phyloP scores from a whole-genome alignment of 1,284 basidiomycete species.

The Exobasidium rhododendri region DNA sequence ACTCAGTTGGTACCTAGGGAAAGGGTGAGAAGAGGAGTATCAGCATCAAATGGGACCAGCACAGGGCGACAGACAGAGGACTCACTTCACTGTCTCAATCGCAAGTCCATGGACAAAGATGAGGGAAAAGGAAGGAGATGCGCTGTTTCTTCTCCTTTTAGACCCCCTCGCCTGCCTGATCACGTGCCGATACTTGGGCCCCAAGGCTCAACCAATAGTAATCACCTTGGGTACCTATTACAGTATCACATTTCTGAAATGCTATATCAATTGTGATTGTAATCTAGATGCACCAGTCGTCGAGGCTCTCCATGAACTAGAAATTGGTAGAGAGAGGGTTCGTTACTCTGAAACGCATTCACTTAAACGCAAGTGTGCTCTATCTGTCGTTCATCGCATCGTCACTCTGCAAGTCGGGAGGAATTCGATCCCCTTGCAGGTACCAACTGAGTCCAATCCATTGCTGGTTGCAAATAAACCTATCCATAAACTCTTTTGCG shows the following conservation, averaged over 20 bases:
- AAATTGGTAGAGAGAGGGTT: too few relatives aligned
- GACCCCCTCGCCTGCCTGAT: neutral
- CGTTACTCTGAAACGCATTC: too few relatives aligned
- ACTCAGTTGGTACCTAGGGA: neutral
- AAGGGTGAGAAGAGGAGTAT: neutral
- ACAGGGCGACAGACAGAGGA: neutral
- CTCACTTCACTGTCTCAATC: constrained; percentile 1
- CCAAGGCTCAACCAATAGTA: too few relatives aligned
- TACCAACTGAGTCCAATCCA: constrained; percentile 1
- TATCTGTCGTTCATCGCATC: too few relatives aligned
- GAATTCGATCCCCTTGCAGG: neutral
- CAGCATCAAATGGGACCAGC: neutral
- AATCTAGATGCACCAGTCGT: too few relatives aligned
- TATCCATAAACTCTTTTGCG: neutral
- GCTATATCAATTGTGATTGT: too few relatives aligned
- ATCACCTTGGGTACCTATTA: too few relatives aligned
- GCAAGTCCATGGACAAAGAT: neutral
- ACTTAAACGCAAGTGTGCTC: too few relatives aligned
- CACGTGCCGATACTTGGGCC: too few relatives aligned
- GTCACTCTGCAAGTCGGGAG: too few relatives aligned
- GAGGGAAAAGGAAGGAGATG: neutral
- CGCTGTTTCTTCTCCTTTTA: neutral
- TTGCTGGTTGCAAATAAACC: neutral
- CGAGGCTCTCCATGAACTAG: too few relatives aligned
- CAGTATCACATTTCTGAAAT: too few relatives aligned